Conservation (phyloP, 768 basidiomycete genomes). For the Panaeolus cyanescens region DNA sequence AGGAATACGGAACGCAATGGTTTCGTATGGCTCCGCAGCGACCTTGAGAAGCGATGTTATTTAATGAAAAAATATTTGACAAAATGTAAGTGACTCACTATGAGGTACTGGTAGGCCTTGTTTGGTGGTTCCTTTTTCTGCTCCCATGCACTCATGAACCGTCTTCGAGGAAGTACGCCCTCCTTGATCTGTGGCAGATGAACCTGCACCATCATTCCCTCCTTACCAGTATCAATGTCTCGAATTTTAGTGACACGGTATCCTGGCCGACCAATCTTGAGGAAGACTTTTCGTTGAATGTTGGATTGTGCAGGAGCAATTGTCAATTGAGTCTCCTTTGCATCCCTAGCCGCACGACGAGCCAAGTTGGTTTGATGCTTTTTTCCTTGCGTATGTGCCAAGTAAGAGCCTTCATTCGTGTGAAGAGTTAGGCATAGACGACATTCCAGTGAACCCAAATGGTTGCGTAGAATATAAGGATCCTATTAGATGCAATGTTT, state of each 20-base stretch:
- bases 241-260: slow-evolving; percentile 97
- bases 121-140: slow-evolving; percentile 95
- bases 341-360: slow-evolving; percentile 94
- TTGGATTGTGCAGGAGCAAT: slow-evolving; percentile 79
- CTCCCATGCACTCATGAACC: slow-evolving; percentile 98
- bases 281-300: slow-evolving; percentile 90
- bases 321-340: slow-evolving; percentile 90
- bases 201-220: slow-evolving; percentile 97
- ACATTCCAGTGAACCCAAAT: slow-evolving; percentile 97
- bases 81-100: slow-evolving; percentile 57
- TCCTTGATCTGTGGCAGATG: slow-evolving; percentile 93
- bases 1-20: slow-evolving; percentile 98
- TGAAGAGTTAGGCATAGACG: slow-evolving; percentile 96
- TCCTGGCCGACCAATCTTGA: slow-evolving; percentile 96
- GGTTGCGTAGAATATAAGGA: slow-evolving; percentile 98
- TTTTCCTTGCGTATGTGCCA: slow-evolving; percentile 99
- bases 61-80: slow-evolving; percentile 9
- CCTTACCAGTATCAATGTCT: slow-evolving; percentile 85
- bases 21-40: slow-evolving; percentile 99
- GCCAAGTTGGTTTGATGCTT: slow-evolving; percentile 99
- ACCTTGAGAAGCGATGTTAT: slow-evolving; percentile 58
- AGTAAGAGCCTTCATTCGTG: slow-evolving; percentile 99
- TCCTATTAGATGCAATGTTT: slow-evolving; percentile 50
- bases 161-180: slow-evolving; percentile 78
- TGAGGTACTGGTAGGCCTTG: slow-evolving; percentile 95